Percentiles rank a stretch among this genome's conserved stretches.
Conservation (phyloP, 192 early-diverging fungal genomes). For the Coemansia sp. region DNA sequence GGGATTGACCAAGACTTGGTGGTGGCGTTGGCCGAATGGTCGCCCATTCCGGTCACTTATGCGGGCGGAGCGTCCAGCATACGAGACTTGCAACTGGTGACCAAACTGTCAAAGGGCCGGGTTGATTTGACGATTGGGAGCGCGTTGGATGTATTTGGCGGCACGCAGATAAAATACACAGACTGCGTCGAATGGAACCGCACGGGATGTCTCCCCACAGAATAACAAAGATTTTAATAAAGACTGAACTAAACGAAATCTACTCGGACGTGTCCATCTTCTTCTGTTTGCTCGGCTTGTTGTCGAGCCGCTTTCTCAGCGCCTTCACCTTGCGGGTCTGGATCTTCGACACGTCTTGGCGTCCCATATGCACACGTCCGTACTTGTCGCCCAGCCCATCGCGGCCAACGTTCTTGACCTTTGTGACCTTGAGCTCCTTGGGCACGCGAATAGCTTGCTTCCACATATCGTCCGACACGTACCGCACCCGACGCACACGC, state of each 20-base stretch:
- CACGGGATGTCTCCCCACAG: neutral
- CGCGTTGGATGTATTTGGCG: constrained; percentile 98
- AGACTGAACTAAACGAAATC: too few species aligned
- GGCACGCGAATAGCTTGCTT: constrained; percentile 80
- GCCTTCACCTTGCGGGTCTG: constrained; percentile 99
- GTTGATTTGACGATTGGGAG: constrained; percentile 95
- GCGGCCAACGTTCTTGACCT: constrained; percentile 88
- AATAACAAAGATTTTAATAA: neutral
- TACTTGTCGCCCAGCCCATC: constrained; percentile 91
- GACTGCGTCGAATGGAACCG: constrained; percentile 79
- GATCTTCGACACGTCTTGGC: constrained; percentile 87
- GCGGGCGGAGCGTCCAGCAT: constrained; percentile 76
- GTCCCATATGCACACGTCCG: constrained; percentile 87
- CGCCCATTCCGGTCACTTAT: constrained; percentile 87
- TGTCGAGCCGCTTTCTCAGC: constrained; percentile 64
- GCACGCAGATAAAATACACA: constrained; percentile 70
- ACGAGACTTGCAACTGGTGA: constrained; percentile 75
- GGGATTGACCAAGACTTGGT: constrained; percentile 93
- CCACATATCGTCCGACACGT: constrained; percentile 77
- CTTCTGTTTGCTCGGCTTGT: constrained; percentile 19
- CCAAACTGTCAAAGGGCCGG: constrained; percentile 69
- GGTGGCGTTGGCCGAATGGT: constrained; percentile 73
- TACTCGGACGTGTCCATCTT: constrained; percentile 12
- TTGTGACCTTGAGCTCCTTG: constrained; percentile 69
- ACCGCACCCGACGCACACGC: constrained; percentile 66